phyloP scores from a whole-genome alignment of 257 asterid species.

The Cordia subcordata region DNA sequence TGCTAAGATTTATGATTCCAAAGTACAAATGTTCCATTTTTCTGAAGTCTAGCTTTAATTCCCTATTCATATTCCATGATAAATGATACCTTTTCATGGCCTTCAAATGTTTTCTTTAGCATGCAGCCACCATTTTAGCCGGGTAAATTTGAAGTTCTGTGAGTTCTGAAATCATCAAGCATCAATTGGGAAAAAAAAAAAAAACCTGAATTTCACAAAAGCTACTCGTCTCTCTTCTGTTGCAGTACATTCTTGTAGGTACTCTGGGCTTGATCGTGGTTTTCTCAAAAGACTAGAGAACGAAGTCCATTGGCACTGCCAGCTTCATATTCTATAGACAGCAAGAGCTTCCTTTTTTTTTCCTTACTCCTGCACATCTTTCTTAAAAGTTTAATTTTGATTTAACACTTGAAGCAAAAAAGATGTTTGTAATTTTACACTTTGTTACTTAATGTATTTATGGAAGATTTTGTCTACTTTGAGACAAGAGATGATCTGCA shows the following conservation, averaged over 20 bases:
- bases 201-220: not conserved
- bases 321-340: not conserved
- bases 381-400: not conserved
- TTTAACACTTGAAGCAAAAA: not conserved
- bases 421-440: not conserved
- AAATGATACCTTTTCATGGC: too few relatives aligned
- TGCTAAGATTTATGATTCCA: too few relatives aligned
- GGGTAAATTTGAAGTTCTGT: not conserved
- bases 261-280: constrained; percentile 46
- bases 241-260: constrained; percentile 58
- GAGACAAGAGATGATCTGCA: too few relatives aligned
- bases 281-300: constrained; percentile 41
- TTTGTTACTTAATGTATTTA: not conserved
- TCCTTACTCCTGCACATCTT: not conserved
- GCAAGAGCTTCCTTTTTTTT: not conserved
- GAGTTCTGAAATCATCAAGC: not conserved
- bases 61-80: too few relatives aligned
- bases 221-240: not conserved
- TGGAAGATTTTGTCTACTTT: not conserved
- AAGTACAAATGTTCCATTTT: too few relatives aligned
- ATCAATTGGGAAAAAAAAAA: too few relatives aligned
- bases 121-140: too few relatives aligned
- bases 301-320: not conserved
- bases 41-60: too few relatives aligned
- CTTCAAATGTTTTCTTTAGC: too few relatives aligned